A percentile compares a stretch with the other conserved stretches of the same genome.
Conservation (phyloP, 1,284 basidiomycete genomes). For the Ustilago hordei region DNA sequence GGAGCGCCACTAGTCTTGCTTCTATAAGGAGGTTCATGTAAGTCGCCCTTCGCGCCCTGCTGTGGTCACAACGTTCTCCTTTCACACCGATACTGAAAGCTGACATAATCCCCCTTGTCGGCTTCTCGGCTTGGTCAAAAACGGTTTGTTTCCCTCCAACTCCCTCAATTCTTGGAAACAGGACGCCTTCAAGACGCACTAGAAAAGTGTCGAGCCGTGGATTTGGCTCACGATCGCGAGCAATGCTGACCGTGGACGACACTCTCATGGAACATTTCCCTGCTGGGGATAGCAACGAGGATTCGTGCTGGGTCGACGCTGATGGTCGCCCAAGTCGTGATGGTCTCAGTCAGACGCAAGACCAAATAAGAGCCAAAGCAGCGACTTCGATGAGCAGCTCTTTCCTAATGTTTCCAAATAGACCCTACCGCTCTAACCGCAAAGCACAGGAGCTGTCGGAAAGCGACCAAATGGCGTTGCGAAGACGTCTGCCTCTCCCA, state of each 20-base stretch:
- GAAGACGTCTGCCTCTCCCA: constrained; percentile 4
- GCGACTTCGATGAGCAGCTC: not conserved
- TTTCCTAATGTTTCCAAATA: not conserved
- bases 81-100: not conserved
- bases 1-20: constrained; percentile 26
- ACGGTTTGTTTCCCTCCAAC: too few species aligned
- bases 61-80: not conserved
- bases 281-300: not conserved
- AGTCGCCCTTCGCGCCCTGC: not conserved
- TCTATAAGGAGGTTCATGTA: constrained; percentile 33
- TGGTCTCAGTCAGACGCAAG: not conserved
- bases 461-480: not conserved
- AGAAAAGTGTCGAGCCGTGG: constrained; percentile 30
- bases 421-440: not conserved
- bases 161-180: not conserved
- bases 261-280: constrained; percentile 10
- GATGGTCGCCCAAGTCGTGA: constrained; percentile 22
- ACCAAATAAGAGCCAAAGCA: not conserved
- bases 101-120: too few species aligned
- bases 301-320: constrained; percentile 17
- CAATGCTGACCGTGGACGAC: constrained; percentile 21
- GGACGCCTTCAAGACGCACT: constrained; percentile 32
- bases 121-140: too few species aligned
- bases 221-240: constrained; percentile 5
- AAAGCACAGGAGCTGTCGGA: not conserved